Base-by-base conservation (phyloP, 331 rosid genomes). In the Malus hybrid region DNA sequence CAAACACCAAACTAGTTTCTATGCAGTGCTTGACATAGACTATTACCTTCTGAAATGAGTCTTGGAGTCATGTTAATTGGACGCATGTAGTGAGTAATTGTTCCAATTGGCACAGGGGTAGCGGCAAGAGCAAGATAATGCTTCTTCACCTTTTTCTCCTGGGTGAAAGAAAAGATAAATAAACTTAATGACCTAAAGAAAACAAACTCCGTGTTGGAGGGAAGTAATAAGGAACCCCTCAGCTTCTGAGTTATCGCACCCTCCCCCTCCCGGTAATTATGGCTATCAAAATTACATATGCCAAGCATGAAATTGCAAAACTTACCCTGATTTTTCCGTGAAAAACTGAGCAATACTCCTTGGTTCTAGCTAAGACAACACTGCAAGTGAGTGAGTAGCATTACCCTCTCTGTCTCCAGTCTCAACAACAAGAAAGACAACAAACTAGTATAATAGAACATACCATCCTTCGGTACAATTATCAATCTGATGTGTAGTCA, bases 401-500 rank as follows among this genome's bases (percentile, higher is more conserved):
- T 80, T 71, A 91, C 46, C 75, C 31, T 73, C 78, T 52, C 44
- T 34, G 29, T 61, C 55, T 46, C 33, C 70, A 46, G 29, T 61
- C 55, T 46, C 46, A 75, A 46, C 52, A 70, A 69, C 10, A 65
- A 77, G 70, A 39, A 65, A 20, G 54, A 73, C 28, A 50, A 69
- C 16, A 32, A 64, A 66, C 20, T 70, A 62, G 10, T 10, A 52
- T 13, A 61, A 73, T 75, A 22, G 73, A 56, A 73, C 61, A 31
- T 90, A 94, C 99, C 99, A 94, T 88, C 99, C 97, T 81, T 94
- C 97, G 0, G 99, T 92, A 83, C 99, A 94, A 74, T 94, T 94
- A 71, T 94, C 99, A 84, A 94, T 94, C 85, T 94, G 99, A 86
- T 94, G 99, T 42, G 99, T 94, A 73, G 97, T 90, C 86, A 73